These are phyloP conservation scores for Coemansia sp. DNA, from an alignment of 192 early-diverging fungal species.

Conservation along the genomic window DNA sequence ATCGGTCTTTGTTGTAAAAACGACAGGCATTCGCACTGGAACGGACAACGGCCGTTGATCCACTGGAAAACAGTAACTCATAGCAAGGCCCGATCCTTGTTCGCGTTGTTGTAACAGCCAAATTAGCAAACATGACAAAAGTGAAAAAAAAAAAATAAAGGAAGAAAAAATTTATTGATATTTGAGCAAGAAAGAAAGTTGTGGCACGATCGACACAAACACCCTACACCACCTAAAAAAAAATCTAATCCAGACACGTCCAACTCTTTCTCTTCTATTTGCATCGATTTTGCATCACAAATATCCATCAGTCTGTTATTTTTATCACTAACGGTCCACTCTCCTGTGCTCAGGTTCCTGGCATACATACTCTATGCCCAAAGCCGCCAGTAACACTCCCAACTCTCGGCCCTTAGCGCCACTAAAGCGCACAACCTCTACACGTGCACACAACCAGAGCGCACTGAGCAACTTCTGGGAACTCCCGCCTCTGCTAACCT, in stretches of 20 bases:
- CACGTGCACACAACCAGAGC: slow-evolving; percentile 3
- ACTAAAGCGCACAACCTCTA: slow-evolving; percentile 1
- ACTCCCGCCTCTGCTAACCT: neutral
- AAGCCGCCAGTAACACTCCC: neutral
- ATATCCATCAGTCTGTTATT: neutral
- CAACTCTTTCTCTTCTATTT: neutral
- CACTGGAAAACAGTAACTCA: neutral
- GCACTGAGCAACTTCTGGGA: slow-evolving; percentile 20
- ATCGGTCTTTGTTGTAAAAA: neutral
- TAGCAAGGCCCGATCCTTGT: neutral
- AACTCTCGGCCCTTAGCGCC: neutral
- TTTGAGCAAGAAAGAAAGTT: neutral
- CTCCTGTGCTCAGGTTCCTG: neutral
- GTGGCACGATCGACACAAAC: neutral
- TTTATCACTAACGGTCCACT: neutral
- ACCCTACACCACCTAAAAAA: neutral
- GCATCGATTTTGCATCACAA: neutral
- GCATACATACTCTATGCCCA: neutral
- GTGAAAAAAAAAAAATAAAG: neutral
- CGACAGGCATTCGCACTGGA: neutral
- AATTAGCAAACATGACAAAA: neutral
- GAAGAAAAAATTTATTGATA: neutral
- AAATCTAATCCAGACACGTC: neutral
- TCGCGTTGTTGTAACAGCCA: neutral
- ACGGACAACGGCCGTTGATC: neutral